Evolutionary conservation across 306 rosid genomes (phyloP).

Genomic region (Quercus dentata): DNA sequence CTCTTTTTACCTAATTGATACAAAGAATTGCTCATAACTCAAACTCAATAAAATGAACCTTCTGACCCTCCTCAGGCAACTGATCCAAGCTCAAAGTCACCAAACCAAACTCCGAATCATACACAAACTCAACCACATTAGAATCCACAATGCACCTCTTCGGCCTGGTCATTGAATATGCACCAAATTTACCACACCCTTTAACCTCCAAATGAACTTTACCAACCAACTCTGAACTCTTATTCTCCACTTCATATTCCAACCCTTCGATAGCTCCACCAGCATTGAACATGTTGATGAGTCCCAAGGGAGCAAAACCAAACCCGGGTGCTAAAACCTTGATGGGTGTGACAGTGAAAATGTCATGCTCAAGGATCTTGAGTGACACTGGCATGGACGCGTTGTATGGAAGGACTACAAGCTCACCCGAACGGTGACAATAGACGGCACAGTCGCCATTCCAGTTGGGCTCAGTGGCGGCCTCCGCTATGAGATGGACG

Average conservation of each 20-base stretch:
- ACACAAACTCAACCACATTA: conserved; percentile 37
- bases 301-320: conserved; percentile 72
- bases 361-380: conserved; percentile 67
- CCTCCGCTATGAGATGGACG: conserved; percentile 60
- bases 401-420: conserved; percentile 57
- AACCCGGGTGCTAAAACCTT: conserved; percentile 45
- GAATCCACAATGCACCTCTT: conserved; percentile 49
- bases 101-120: conserved; percentile 52
- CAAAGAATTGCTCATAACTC: conserved; percentile 34
- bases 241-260: conserved; percentile 33
- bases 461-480: conserved; percentile 42
- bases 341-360: conserved; percentile 68
- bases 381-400: conserved; percentile 69
- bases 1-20: background rate
- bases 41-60: conserved; percentile 51
- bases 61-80: conserved; percentile 53
- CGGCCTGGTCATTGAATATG: conserved; percentile 62
- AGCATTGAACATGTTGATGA: conserved; percentile 73
- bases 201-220: conserved; percentile 58
- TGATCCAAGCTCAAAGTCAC: conserved; percentile 43
- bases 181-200: conserved; percentile 81
- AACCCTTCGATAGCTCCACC: conserved; percentile 81
- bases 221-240: conserved; percentile 31
- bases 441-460: conserved; percentile 67
- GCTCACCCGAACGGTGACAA: conserved; percentile 36